Base-by-base conservation (phyloP, 2,329 filamentous ascomycete species). In the Diaporthe vaccinii region DNA sequence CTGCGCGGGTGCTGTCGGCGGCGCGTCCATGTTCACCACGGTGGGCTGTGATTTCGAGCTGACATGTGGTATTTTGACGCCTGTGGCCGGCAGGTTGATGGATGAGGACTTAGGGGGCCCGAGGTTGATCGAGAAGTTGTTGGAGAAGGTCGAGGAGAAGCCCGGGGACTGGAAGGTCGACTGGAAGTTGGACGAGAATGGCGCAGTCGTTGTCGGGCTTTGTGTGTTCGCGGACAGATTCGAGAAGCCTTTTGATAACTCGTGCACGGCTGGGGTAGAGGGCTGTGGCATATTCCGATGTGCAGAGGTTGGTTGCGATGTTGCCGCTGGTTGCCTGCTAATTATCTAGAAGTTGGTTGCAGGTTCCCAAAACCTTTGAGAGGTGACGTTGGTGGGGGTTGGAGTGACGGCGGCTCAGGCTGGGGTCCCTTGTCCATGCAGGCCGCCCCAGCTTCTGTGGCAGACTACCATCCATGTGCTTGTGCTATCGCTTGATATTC, bases 141-240 rank as follows among this genome's bases (percentile, higher is more conserved):
- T 51, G 17, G 70, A 62, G 57, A 72, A 73, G 1, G 49, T 65
- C 28, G 71, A 55, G 46, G 57, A 44, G 34, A 73, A 73, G 14
- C 58, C 58, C n/a, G 70, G 58, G 10, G 57, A 62, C 14, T 61
- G 49, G 58, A 73, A 73, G 12, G 58, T 44, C 34, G 70, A 73
- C 57, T 73, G 70, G 36, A 73, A 73, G 46, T 49, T 65, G 20
- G 71, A 73, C 8, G 58, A 65, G 71, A 57, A 65, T 20, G 71
- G 58, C 20, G 58, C 58, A n/a, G 59, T 3, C 20, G 49, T 3
- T 2, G 25, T 28, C 20, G 49, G n/a, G 15, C 25, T 20, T 44
- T 31, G 25, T 4, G 51, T 20, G 7, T 57, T 59, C 22, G 71
- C 49, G 20, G 71, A 65, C 3, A 73, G 14, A 34, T 46, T 73